These are phyloP conservation scores for Euphorbia celastroides DNA, from an alignment of 441 rosid genomes.

Conservation along the genomic window DNA sequence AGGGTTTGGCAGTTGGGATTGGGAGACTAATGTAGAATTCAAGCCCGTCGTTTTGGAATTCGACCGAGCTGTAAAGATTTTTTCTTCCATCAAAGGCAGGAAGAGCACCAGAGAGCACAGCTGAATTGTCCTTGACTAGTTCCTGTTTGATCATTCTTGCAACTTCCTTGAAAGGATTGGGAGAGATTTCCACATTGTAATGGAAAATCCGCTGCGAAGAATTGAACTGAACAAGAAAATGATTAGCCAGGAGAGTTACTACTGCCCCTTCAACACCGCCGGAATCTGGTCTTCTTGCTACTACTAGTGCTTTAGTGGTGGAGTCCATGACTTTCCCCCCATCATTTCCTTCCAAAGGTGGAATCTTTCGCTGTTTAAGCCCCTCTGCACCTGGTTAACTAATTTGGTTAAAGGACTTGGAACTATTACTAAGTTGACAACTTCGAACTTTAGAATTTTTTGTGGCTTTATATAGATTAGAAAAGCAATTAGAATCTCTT, in stretches of 20 bases:
- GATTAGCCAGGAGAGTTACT: constrained; percentile 82
- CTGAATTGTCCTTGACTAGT: constrained; percentile 52
- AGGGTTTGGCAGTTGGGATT: constrained; percentile 40
- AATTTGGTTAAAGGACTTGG: constrained; percentile 20
- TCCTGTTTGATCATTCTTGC: constrained; percentile 80
- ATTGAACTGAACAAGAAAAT: constrained; percentile 78
- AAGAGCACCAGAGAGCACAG: constrained; percentile 47
- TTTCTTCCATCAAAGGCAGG: constrained; percentile 88
- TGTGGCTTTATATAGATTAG: constrained; percentile 20
- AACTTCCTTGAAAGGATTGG: constrained; percentile 69
- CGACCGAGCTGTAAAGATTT: constrained; percentile 77
- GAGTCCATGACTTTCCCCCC: constrained; percentile 36
- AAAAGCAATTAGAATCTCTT: constrained; percentile 17
- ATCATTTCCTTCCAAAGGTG: constrained; percentile 32
- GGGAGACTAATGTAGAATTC: constrained; percentile 87
- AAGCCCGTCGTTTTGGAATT: constrained; percentile 74
- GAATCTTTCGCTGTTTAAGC: constrained; percentile 28
- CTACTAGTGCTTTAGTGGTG: constrained; percentile 38
- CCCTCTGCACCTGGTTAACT: constrained; percentile 48
- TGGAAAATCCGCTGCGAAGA: constrained; percentile 65
- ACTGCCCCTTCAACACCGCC: constrained; percentile 81
- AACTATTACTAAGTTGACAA: constrained; percentile 9
- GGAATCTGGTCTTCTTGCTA: constrained; percentile 77
- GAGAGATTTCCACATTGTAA: constrained; percentile 84
- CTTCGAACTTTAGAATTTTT: background rate